A percentile compares a stretch with the other conserved stretches of the same genome.
phyloP scores from a whole-genome alignment of 805 yeast species.

The Zygosaccharomyces pseudorouxii region DNA sequence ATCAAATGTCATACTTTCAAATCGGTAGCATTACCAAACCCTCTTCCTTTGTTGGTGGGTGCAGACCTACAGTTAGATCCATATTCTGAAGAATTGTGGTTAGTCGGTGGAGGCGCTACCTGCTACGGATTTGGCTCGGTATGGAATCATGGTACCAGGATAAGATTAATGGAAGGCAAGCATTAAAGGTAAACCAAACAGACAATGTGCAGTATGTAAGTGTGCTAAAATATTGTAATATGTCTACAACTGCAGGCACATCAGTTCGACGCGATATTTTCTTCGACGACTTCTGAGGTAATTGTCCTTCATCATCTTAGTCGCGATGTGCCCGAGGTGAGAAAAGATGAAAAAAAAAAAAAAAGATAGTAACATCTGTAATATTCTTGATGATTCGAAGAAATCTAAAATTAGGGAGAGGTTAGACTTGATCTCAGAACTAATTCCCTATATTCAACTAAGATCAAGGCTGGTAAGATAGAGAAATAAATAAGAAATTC shows the following conservation, averaged over 20 bases:
- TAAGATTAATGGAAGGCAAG: conserved; percentile 4
- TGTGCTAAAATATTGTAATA: too few species aligned
- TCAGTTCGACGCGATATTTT: not conserved
- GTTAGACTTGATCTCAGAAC: not conserved
- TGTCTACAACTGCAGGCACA: too few species aligned
- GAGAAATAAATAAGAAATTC: not conserved
- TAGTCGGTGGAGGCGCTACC: conserved; percentile 72
- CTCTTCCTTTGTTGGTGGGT: conserved; percentile 50
- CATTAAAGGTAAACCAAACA: not conserved
- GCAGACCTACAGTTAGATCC: conserved; percentile 38
- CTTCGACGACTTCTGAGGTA: not conserved
- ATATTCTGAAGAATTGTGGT: conserved; percentile 18
- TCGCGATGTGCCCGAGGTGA: conserved; percentile 1
- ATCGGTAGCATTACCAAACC: conserved; percentile 31
- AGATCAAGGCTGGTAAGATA: too few species aligned
- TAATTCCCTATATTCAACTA: too few species aligned
- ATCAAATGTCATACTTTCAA: conserved; percentile 16
- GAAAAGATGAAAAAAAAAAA: not conserved
- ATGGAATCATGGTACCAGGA: conserved; percentile 36
- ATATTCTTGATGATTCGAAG: not conserved
- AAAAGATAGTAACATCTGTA: not conserved
- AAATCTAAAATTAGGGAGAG: not conserved
- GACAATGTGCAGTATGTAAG: not conserved
- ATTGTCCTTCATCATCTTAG: conserved; percentile 1
- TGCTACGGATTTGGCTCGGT: conserved; percentile 75